Base-by-base conservation (phyloP, 2,329 filamentous ascomycete genomes). In the Diaporthe nobilis region DNA sequence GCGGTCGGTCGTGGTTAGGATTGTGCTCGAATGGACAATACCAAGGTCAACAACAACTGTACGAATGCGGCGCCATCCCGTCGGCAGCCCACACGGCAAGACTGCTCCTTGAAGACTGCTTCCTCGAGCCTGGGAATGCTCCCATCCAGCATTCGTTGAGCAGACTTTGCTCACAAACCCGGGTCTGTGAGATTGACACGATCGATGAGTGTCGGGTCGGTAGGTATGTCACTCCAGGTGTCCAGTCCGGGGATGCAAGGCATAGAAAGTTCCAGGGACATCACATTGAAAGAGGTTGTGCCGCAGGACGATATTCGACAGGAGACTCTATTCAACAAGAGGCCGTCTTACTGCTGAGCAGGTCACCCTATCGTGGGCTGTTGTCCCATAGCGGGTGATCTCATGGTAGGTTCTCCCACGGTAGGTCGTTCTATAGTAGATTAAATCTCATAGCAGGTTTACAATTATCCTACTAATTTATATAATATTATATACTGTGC, bases 21-120 rank as follows among this genome's bases (percentile, higher is more conserved):
- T 73, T 73, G 71, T 73, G 61, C 20, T 53, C 22, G 15, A 34
- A 34, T 15, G 20, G 12, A 73, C 42, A 73, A 73, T 73, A 44
- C 58, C 42, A 73, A 65, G 49, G 22, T 25, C 2, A 25, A 25
- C 44, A 47, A 73, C 28, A 31, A 15, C 57, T 25, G 49, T 34
- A 73, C 65, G 65, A 20, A 70, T 70, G 71, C 58, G 42, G 58
- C 58, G 37, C 60, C 71, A 55, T n/a, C 42, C 12, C 28, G 13
- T 8, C 55, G 20, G 39, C 15, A 42, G 20, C 3, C n/a, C 31
- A 37, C 49, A 72, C 34, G n/a, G 57, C 47, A 55, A 22, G 4
- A 34, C 20, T 25, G 12, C 13, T 42, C 20, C n/a, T 9, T 22
- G 22, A 57, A 20, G 37, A 39, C 10, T 39, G 37, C 37, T 39